Conservation (phyloP, 2,329 filamentous ascomycete genomes). For the Ustilaginoidea virens region DNA sequence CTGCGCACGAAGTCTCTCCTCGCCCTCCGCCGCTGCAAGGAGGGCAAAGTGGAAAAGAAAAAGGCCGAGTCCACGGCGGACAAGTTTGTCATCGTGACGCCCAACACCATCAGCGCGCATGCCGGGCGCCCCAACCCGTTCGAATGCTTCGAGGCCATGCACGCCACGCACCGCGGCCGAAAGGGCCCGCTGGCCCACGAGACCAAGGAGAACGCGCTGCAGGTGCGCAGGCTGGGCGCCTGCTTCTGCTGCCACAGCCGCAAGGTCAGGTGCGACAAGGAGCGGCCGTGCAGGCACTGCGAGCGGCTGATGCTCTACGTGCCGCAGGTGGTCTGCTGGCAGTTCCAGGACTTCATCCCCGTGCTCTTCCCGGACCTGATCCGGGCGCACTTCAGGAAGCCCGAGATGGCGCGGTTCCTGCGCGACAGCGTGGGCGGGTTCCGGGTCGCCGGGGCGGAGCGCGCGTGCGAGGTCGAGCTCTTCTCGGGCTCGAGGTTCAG, state of each 20-base stretch:
- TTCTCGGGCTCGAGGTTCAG: slow-evolving; percentile 30
- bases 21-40: slow-evolving; percentile 27
- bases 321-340: slow-evolving; percentile 42
- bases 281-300: slow-evolving; percentile 41
- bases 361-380: slow-evolving; percentile 38
- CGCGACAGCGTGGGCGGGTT: slow-evolving; percentile 32
- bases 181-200: slow-evolving; percentile 39
- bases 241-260: slow-evolving; percentile 45
- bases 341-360: slow-evolving; percentile 38
- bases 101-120: slow-evolving; percentile 35
- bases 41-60: slow-evolving; percentile 21
- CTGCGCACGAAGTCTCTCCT: slow-evolving; percentile 16
- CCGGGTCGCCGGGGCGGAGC: slow-evolving; percentile 22
- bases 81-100: slow-evolving; percentile 41
- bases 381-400: slow-evolving; percentile 32
- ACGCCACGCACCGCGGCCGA: slow-evolving; percentile 36
- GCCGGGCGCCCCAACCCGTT: slow-evolving; percentile 34
- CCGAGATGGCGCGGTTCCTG: slow-evolving; percentile 32
- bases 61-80: slow-evolving; percentile 21
- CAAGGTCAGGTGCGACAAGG: slow-evolving; percentile 42
- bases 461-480: slow-evolving; percentile 29
- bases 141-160: slow-evolving; percentile 38
- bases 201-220: slow-evolving; percentile 38
- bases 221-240: slow-evolving; percentile 37
- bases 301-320: slow-evolving; percentile 32